Conservation (phyloP, 2,329 filamentous ascomycete species). For the Drechslerella coelobrocha region DNA sequence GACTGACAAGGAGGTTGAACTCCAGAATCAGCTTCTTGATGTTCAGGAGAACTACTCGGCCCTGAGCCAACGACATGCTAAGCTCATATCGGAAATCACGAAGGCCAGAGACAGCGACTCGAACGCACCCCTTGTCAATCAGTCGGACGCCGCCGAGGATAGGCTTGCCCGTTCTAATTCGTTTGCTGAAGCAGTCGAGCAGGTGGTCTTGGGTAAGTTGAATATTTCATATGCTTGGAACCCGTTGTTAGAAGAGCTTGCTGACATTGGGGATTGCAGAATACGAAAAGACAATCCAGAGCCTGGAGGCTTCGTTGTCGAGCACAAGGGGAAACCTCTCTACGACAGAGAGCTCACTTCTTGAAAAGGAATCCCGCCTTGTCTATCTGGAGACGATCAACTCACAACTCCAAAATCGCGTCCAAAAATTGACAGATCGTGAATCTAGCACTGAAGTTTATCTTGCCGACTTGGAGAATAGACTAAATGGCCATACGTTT, state of each 20-base stretch:
- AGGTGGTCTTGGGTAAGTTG: slow-evolving; percentile 72
- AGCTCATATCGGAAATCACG: slow-evolving; percentile 89
- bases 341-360: slow-evolving; percentile 79
- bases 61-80: slow-evolving; percentile 91
- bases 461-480: slow-evolving; percentile 86
- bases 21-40: slow-evolving; percentile 93
- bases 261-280: slow-evolving; percentile 61
- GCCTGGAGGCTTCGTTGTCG: slow-evolving; percentile 86
- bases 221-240: neutral
- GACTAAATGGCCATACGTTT: slow-evolving; percentile 85
- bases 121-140: slow-evolving; percentile 65
- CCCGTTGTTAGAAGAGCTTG: neutral
- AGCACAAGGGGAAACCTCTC: slow-evolving; percentile 84
- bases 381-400: slow-evolving; percentile 93
- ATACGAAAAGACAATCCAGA: slow-evolving; percentile 98
- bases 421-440: slow-evolving; percentile 92
- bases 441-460: slow-evolving; percentile 92
- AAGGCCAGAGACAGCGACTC: slow-evolving; percentile 77
- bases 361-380: slow-evolving; percentile 93
- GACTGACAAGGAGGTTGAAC: slow-evolving; percentile 82
- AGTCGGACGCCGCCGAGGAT: slow-evolving; percentile 78
- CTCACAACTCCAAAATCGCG: slow-evolving; percentile 80
- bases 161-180: slow-evolving; percentile 92
- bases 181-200: slow-evolving; percentile 93
- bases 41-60: slow-evolving; percentile 92